Conservation (phyloP, 371 early-diverging fungal genomes). For the Catenaria anguillulae region DNA sequence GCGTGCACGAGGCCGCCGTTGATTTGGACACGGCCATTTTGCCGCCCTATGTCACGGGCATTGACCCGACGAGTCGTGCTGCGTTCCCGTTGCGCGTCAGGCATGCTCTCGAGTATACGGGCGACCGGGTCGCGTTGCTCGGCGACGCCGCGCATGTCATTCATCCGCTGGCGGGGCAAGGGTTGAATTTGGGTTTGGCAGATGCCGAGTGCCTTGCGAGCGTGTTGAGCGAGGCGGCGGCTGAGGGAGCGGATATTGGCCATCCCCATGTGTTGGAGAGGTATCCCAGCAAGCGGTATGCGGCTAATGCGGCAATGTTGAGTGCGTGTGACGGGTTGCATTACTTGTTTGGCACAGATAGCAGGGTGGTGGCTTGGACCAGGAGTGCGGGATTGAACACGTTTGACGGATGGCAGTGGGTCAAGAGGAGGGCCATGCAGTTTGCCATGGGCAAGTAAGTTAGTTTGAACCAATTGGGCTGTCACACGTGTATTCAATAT, state of each 20-base stretch:
- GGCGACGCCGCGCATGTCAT: slow-evolving; percentile 95
- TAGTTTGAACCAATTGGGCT: no score
- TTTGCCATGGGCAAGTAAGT: slow-evolving; percentile 11
- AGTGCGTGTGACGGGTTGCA: slow-evolving; percentile 65
- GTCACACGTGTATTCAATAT: no score
- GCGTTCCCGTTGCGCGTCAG: slow-evolving; percentile 73
- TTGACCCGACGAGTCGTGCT: slow-evolving; percentile 52
- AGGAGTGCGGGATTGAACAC: slow-evolving; percentile 52
- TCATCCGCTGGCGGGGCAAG: slow-evolving; percentile 94
- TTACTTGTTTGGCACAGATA: slow-evolving; percentile 52
- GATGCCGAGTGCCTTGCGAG: slow-evolving; percentile 60
- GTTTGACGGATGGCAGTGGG: slow-evolving; percentile 35
- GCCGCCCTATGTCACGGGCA: slow-evolving; percentile 48
- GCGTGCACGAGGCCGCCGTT: slow-evolving; percentile 12
- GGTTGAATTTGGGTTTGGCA: slow-evolving; percentile 78
- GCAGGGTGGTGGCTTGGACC: slow-evolving; percentile 40
- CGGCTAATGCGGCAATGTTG: slow-evolving; percentile 67
- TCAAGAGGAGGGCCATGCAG: slow-evolving; percentile 30
- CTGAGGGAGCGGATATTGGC: slow-evolving; percentile 68
- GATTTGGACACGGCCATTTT: slow-evolving; percentile 8
- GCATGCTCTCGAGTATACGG: slow-evolving; percentile 56
- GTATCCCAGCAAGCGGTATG: slow-evolving; percentile 63
- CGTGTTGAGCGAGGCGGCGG: slow-evolving; percentile 42
- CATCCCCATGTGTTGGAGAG: slow-evolving; percentile 36
- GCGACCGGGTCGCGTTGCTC: slow-evolving; percentile 68